A percentile compares a stretch with the other conserved stretches of the same genome.
Conservation (phyloP, 1,284 basidiomycete species). For the Apiotrichum montevideense region DNA sequence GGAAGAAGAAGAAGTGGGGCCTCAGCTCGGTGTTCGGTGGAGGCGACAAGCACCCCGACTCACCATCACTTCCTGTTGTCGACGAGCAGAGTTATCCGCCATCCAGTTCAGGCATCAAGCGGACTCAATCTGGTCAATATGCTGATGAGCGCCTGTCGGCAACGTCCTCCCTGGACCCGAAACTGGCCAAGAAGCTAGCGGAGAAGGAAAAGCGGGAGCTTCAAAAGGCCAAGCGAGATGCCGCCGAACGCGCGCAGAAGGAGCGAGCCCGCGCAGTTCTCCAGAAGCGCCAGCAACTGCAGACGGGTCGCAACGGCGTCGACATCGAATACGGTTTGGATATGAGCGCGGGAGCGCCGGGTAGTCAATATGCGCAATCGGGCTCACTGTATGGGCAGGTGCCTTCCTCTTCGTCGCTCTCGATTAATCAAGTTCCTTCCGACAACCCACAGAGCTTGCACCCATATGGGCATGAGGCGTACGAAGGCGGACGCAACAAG, state of each 20-base stretch:
- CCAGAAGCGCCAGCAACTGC: conserved; percentile 74
- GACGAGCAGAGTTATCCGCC: conserved; percentile 50
- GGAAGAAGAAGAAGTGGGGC: conserved; percentile 49
- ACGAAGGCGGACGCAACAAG: conserved; percentile 54
- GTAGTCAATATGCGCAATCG: too few relatives aligned
- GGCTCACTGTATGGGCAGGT: too few relatives aligned
- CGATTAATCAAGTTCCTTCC: background rate
- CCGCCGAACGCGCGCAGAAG: conserved; percentile 58
- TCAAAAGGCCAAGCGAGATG: conserved; percentile 76
- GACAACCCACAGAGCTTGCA: background rate
- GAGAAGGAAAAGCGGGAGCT: conserved; percentile 76
- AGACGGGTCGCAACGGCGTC: background rate
- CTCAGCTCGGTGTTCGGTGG: conserved; percentile 62
- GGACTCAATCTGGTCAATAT: conserved; percentile 68
- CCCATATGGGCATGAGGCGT: background rate
- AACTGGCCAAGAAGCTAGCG: conserved; percentile 85
- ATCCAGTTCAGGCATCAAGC: conserved; percentile 54
- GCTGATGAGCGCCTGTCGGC: conserved; percentile 56
- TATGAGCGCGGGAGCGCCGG: too few relatives aligned
- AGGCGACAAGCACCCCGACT: conserved; percentile 56
- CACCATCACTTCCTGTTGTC: conserved; percentile 53
- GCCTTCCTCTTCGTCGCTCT: background rate
- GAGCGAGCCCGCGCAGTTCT: conserved; percentile 94
- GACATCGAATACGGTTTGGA: conserved; percentile 20
- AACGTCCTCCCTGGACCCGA: conserved; percentile 54